These are phyloP conservation scores for Populus simonii DNA, from an alignment of 345 rosid genomes.

Conservation along the genomic window DNA sequence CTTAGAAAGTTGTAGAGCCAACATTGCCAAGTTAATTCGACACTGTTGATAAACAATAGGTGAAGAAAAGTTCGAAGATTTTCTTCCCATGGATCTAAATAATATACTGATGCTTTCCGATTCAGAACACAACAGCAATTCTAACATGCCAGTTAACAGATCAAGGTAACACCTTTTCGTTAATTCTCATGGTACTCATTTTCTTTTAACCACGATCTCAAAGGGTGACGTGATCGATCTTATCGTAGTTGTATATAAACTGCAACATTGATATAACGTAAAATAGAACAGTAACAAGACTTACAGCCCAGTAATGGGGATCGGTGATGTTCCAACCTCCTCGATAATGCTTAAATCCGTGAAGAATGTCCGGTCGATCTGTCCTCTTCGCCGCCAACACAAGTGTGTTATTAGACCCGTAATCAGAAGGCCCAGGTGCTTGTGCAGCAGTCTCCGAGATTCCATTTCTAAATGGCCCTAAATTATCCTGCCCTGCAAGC, in stretches of 20 bases:
- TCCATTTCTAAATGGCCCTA: conserved; percentile 53
- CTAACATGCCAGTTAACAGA: no score
- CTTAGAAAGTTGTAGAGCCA: not conserved
- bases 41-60: no score
- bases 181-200: no score
- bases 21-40: not conserved
- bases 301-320: conserved; percentile 92
- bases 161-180: no score
- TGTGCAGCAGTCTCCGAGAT: conserved; percentile 24
- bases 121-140: no score
- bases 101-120: no score
- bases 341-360: conserved; percentile 53
- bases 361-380: conserved; percentile 78
- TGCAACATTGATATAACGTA: not conserved
- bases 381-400: conserved; percentile 79
- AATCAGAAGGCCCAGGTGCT: conserved; percentile 60
- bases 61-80: not conserved
- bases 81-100: no score
- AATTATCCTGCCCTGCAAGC: conserved; percentile 19
- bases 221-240: no score
- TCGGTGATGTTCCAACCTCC: conserved; percentile 91
- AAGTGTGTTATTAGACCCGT: conserved; percentile 37
- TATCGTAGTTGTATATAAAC: no score
- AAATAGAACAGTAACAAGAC: conserved; percentile 22
- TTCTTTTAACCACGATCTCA: no score